Evolutionary conservation across 768 basidiomycete genomes (phyloP), one percentile per base, ranked within the genome.

Genomic region (Coprinopsis cinerea): DNA sequence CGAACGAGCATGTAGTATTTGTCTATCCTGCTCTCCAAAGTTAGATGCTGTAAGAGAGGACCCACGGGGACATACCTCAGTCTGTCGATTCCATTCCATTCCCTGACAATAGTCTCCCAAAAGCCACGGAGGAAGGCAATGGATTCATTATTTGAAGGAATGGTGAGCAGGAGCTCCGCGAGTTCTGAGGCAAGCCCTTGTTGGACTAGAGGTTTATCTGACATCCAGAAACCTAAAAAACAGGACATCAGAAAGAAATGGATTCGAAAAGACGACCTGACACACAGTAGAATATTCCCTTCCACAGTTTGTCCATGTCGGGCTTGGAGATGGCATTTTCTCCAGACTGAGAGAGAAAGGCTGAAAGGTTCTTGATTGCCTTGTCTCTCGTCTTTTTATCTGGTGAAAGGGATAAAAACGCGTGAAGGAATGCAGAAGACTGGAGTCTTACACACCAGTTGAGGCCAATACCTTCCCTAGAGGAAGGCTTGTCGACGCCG

Each of bases 271-370:
- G 4, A 66, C 82, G 55, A n/a, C n/a, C n/a, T n/a, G n/a, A n/a
- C n/a, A n/a, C 54, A 92, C 94, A 96, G 66, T 95, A 99, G 65
- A 95, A 99, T 44, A 98, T 79, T 0, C 94, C 95, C 65, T 99
- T 97, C 95, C 95, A 98, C 25, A 98, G 65, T 66, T 93, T 95
- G 53, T 81, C 77, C 83, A 96, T 85, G 60, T 97, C 93, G 24
- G 72, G 51, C 49, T 85, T 80, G 14, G 85, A 68, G 25, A 95
- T 66, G 20, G 65, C 74, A 70, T 83, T 72, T 51, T 73, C 71
- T 7, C 75, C 72, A 52, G 77, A 72, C 57, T 81, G 76, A 1
- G 91, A 92, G 25, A 98, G 78, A 64, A 97, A 95, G 3, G 72
- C 64, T 0, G 84, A 73, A 7, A 98, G 75, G 51, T 79, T 81